phyloP scores from a whole-genome alignment of 2,329 filamentous ascomycete genomes.

The Phyllosticta ampelicida region DNA sequence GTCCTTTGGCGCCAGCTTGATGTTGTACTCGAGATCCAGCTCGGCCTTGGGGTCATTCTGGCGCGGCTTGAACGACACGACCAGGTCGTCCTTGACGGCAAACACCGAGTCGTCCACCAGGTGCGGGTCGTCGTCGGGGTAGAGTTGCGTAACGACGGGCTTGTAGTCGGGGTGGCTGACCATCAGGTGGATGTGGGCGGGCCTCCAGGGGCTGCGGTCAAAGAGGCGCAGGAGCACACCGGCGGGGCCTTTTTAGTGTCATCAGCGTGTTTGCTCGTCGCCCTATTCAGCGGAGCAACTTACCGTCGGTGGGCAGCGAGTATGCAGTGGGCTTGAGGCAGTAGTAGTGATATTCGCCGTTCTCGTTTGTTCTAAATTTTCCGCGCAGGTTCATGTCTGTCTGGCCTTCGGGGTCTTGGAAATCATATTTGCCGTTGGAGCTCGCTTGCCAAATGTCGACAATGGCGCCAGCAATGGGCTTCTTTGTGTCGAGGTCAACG shows the following conservation, averaged over 20 bases:
- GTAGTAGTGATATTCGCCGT: slow-evolving; percentile 64
- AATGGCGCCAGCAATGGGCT: slow-evolving; percentile 55
- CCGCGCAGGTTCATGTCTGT: slow-evolving; percentile 63
- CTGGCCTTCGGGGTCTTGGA: slow-evolving; percentile 64
- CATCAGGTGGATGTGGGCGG: slow-evolving; percentile 52
- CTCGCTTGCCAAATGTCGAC: slow-evolving; percentile 73
- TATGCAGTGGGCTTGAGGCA: slow-evolving; percentile 66
- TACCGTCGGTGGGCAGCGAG: slow-evolving; percentile 55
- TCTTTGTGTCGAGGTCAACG: slow-evolving; percentile 52
- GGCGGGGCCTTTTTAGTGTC: slow-evolving; percentile 31
- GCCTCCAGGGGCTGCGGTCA: slow-evolving; percentile 49
- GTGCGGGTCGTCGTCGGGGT: slow-evolving; percentile 48
- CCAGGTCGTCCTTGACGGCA: slow-evolving; percentile 36
- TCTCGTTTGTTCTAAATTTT: slow-evolving; percentile 60
- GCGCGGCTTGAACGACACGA: slow-evolving; percentile 31
- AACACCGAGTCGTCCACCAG: slow-evolving; percentile 50
- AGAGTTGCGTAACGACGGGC: slow-evolving; percentile 48
- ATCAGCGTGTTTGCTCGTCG: too few species aligned
- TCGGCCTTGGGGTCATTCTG: slow-evolving; percentile 41
- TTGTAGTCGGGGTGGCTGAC: slow-evolving; percentile 45
- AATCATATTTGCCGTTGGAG: slow-evolving; percentile 65
- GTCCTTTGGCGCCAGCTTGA: slow-evolving; percentile 40
- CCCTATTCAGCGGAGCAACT: too few species aligned
- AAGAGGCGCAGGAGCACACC: slow-evolving; percentile 42
- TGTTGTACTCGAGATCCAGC: slow-evolving; percentile 52